phyloP scores from a whole-genome alignment of 495 filamentous ascomycete species.

The Penicillium dipodomyicola region DNA sequence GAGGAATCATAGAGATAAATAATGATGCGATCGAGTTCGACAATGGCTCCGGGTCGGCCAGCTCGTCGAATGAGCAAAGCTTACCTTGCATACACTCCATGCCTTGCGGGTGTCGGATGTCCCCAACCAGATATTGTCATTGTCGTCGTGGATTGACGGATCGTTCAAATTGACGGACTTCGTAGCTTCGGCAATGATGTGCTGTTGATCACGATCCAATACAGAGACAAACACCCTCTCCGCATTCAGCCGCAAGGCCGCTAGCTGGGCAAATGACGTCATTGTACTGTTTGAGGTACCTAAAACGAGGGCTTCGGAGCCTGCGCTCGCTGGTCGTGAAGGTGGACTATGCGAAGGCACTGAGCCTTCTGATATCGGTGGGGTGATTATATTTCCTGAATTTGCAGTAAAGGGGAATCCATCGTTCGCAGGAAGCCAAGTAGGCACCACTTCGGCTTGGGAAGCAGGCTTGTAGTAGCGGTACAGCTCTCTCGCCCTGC shows the following conservation, averaged over 20 bases:
- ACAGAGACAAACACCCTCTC: slow-evolving; percentile 45
- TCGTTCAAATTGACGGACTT: slow-evolving; percentile 42
- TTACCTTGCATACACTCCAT: slow-evolving; percentile 48
- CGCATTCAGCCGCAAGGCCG: slow-evolving; percentile 43
- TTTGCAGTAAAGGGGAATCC: slow-evolving; percentile 10
- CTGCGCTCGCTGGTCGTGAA: slow-evolving; percentile 19
- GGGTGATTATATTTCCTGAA: slow-evolving; percentile 12
- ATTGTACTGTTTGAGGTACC: slow-evolving; percentile 53
- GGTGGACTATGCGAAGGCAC: slow-evolving; percentile 11
- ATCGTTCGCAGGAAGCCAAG: slow-evolving; percentile 19
- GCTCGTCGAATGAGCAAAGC: slow-evolving; percentile 15
- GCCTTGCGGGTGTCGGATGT: slow-evolving; percentile 37
- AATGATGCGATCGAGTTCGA: background rate
- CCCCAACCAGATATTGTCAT: slow-evolving; percentile 30
- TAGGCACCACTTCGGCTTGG: slow-evolving; percentile 17
- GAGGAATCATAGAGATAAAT: background rate
- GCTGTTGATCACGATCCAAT: slow-evolving; percentile 54
- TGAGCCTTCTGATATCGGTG: slow-evolving; percentile 12
- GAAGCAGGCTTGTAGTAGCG: slow-evolving; percentile 38
- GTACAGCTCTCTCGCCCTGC: slow-evolving; percentile 39
- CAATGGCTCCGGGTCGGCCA: background rate
- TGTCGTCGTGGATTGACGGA: slow-evolving; percentile 27
- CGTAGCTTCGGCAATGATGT: slow-evolving; percentile 52
- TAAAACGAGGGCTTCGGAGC: slow-evolving; percentile 23
- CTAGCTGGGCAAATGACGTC: slow-evolving; percentile 44